phyloP scores from a whole-genome alignment of 257 asterid genomes.

The Ilex aquifolium region DNA sequence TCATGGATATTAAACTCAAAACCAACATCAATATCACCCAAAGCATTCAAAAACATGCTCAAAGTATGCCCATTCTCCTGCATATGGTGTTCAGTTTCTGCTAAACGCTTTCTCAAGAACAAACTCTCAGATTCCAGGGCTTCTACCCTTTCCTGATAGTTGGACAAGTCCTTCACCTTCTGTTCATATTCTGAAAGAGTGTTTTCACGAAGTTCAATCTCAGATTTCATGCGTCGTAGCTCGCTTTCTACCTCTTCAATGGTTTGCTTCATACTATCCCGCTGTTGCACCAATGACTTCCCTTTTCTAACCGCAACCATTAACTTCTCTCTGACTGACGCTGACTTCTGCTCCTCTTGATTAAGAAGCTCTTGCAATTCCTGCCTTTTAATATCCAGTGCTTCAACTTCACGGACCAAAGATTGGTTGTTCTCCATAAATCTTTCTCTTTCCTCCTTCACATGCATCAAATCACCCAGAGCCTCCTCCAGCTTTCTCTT shows the following conservation, averaged over 20 bases:
- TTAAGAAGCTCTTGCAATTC: slow-evolving; percentile 62
- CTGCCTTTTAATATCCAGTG: slow-evolving; percentile 41
- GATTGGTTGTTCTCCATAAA: slow-evolving; percentile 34
- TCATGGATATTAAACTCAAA: slow-evolving; percentile 25
- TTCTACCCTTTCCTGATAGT: slow-evolving; percentile 49
- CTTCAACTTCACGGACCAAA: slow-evolving; percentile 48
- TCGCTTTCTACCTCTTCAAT: slow-evolving; percentile 66
- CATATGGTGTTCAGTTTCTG: slow-evolving; percentile 41
- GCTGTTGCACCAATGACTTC: slow-evolving; percentile 82
- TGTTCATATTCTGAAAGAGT: slow-evolving; percentile 51
- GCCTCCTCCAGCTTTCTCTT: slow-evolving; percentile 35
- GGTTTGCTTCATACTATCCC: slow-evolving; percentile 79
- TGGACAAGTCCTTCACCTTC: slow-evolving; percentile 42
- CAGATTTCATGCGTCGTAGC: slow-evolving; percentile 52
- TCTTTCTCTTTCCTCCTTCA: slow-evolving; percentile 72
- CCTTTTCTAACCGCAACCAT: slow-evolving; percentile 91
- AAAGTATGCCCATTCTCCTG: slow-evolving; percentile 57
- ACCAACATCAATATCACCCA: slow-evolving; percentile 48
- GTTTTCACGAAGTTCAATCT: slow-evolving; percentile 36
- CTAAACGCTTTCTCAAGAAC: slow-evolving; percentile 52
- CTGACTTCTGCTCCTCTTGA: slow-evolving; percentile 75
- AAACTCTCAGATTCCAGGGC: slow-evolving; percentile 59
- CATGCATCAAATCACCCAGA: slow-evolving; percentile 36
- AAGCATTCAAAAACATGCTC: slow-evolving; percentile 40
- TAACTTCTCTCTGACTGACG: slow-evolving; percentile 83